Evolutionary conservation across 2,329 filamentous ascomycete species (phyloP).

Genomic region (Dothistroma pini): DNA sequence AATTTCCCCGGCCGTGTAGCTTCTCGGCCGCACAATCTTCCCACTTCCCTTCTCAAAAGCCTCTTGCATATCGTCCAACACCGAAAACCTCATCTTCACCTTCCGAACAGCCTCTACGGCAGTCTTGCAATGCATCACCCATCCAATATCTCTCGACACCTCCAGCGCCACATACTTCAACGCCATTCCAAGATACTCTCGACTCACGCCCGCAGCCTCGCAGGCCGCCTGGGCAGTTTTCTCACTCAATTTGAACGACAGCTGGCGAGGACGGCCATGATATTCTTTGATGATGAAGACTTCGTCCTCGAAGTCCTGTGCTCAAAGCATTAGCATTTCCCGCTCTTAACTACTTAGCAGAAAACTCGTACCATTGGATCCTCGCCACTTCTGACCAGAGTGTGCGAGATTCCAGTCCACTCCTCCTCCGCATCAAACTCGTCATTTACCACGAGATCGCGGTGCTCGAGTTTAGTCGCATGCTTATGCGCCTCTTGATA

Average conservation of each 20-base stretch:
- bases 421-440: slow-evolving; percentile 3
- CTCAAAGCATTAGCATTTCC: not conserved
- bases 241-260: not conserved
- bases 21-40: not conserved
- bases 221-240: not conserved
- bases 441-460: not conserved
- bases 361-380: not conserved
- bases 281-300: not conserved
- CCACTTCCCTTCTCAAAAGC: slow-evolving; percentile 11
- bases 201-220: slow-evolving; percentile 6
- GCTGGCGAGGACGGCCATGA: not conserved
- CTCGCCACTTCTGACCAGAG: not conserved
- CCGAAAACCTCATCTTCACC: slow-evolving; percentile 14
- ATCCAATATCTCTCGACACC: slow-evolving; percentile 15
- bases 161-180: slow-evolving; percentile 14
- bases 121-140: slow-evolving; percentile 10
- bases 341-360: not conserved
- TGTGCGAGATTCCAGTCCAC: not conserved
- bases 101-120: slow-evolving; percentile 8
- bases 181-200: slow-evolving; percentile 4
- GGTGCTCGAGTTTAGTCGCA: not conserved
- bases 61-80: slow-evolving; percentile 16
- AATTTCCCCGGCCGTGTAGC: not conserved
- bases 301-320: not conserved
- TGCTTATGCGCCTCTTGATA: slow-evolving; percentile 2